Evolutionary conservation across 768 basidiomycete species (phyloP), one percentile per base, ranked within the genome.

Genomic region (Kondoa malvinella): DNA sequence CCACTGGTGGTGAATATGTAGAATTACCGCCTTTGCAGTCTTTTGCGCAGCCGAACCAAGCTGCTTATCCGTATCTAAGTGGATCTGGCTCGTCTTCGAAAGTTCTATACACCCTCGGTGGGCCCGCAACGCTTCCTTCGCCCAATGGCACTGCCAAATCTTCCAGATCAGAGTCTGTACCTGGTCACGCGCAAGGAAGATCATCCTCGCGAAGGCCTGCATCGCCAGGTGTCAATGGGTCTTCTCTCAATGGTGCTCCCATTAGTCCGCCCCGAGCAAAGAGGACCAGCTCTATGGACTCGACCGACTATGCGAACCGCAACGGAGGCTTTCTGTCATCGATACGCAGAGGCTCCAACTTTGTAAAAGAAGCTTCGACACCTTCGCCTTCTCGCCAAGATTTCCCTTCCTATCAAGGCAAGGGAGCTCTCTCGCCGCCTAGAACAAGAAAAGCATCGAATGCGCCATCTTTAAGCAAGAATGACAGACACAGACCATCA

Each of bases 61-160:
- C 40, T 50, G 40, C 40, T 50, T 50, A 8, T 21, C 40, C 40
- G 8, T 8, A 8, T 8, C 8, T 50, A 21, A 50, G 40, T 50
- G 40, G 40, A 50, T 50, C 40, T 21, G 40, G 40, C 61, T 32
- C 30, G 27, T 63, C 61, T 17, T 63, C 61, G n/a, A 63, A 63
- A 33, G 32, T 33, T 16, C 61, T 63, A 27, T 63, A 27, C 8
- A 63, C 27, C 17, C n/a, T 63, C 3, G 61, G 61, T 32, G 27
- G 3, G 12, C 61, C 61, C 3, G 16, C 30, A 17, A 63, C 61
- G 27, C 27, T 63, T 27, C n/a, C 27, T 16, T 17, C 61, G 8
- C 3, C 29, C 32, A 50, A 21, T 21, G 40, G 8, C 21, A 50
- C 8, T 50, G 40, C 12, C 8, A 21, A 21, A 21, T 8, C 40